phyloP scores from a whole-genome alignment of 83 land plant genomes.

The Picea mariana region DNA sequence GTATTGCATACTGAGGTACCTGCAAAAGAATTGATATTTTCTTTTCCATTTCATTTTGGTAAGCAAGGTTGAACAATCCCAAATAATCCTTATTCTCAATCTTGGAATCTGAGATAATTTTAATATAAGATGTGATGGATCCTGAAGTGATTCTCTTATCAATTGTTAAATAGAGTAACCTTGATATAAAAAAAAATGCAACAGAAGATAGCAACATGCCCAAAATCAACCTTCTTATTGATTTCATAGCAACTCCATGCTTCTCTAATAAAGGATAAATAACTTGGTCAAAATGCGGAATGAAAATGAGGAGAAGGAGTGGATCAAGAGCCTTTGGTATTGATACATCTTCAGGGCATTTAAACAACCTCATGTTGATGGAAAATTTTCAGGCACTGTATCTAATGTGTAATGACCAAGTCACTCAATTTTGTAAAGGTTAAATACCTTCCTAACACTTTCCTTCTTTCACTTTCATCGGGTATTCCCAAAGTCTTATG shows the following conservation, averaged over 20 bases:
- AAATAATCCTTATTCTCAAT: background rate
- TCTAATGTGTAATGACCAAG: conserved; percentile 66
- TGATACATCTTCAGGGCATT: no score
- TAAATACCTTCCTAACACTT: conserved; percentile 41
- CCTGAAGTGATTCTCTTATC: conserved; percentile 1
- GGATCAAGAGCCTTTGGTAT: no score
- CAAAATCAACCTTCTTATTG: conserved; percentile 25
- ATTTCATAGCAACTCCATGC: conserved; percentile 12
- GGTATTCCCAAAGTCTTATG: conserved; percentile 37
- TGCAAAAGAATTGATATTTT: conserved; percentile 5
- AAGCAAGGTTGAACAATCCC: background rate
- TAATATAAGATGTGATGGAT: background rate
- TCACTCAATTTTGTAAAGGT: conserved; percentile 56
- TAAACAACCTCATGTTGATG: no score
- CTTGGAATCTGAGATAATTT: background rate
- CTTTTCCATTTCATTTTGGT: background rate
- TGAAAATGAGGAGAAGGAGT: no score
- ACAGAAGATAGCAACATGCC: background rate
- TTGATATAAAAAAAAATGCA: conserved; percentile 28
- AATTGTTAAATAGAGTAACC: conserved; percentile 30
- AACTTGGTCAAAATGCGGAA: no score
- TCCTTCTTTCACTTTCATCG: conserved; percentile 19
- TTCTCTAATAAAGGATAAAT: no score
- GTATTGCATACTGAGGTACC: no score
- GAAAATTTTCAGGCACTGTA: conserved; percentile 19